phyloP scores from a whole-genome alignment of 768 basidiomycete genomes.

The Terana coerulea region DNA sequence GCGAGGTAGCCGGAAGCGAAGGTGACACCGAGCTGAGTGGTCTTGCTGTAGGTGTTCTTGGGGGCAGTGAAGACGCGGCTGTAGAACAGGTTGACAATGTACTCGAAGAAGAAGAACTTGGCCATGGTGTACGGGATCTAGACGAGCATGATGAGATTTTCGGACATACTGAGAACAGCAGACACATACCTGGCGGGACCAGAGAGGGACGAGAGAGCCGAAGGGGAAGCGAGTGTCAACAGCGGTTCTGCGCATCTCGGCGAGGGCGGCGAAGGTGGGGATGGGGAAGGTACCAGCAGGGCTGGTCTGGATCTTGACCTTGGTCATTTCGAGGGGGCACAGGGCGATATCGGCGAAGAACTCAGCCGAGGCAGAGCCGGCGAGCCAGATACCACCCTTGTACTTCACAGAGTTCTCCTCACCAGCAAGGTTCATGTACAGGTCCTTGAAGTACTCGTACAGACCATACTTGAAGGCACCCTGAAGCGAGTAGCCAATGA shows the following conservation, averaged over 20 bases:
- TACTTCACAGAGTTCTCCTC: conserved; percentile 76
- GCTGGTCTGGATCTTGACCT: conserved; percentile 87
- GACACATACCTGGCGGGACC: conserved; percentile 74
- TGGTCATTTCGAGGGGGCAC: conserved; percentile 92
- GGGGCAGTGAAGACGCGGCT: conserved; percentile 80
- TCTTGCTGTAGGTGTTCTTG: conserved; percentile 74
- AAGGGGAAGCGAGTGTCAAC: conserved; percentile 80
- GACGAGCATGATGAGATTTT: neutral
- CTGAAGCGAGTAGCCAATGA: conserved; percentile 92
- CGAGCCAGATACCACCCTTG: conserved; percentile 91
- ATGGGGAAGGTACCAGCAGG: conserved; percentile 73
- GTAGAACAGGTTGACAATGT: conserved; percentile 84
- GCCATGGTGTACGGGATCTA: conserved; percentile 99
- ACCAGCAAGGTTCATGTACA: conserved; percentile 85
- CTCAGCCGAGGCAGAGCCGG: conserved; percentile 90
- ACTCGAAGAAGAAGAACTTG: conserved; percentile 96
- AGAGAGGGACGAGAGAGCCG: conserved; percentile 80
- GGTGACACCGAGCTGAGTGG: conserved; percentile 85
- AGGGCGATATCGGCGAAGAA: conserved; percentile 96
- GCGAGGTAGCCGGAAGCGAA: conserved; percentile 91
- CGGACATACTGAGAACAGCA: neutral
- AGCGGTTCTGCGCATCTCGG: conserved; percentile 64
- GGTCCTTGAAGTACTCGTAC: conserved; percentile 95
- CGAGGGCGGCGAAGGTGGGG: conserved; percentile 64
- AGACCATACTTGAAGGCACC: conserved; percentile 99